Conservation (phyloP, 495 filamentous ascomycete species). For the Trichoderma orchidacearum region DNA sequence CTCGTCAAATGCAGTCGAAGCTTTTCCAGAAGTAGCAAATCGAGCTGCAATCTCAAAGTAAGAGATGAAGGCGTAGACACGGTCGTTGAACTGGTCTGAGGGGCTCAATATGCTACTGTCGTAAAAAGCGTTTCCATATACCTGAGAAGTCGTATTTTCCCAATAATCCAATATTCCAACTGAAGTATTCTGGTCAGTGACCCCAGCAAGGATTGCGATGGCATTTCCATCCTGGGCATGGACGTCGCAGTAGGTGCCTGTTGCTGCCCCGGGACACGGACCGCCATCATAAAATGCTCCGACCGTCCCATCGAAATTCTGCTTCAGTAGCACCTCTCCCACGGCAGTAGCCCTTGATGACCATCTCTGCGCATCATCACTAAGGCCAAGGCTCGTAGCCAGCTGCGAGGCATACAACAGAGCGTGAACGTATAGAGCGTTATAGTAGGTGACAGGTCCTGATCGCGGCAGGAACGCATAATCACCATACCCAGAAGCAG, state of each 20-base stretch:
- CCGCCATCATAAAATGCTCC: slow-evolving; percentile 26
- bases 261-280: background rate
- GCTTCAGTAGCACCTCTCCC: slow-evolving; percentile 14
- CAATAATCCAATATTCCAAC: slow-evolving; percentile 20
- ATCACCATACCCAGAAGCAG: slow-evolving; percentile 24
- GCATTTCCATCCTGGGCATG: slow-evolving; percentile 36
- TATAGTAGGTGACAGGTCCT: slow-evolving; percentile 33
- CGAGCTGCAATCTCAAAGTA: slow-evolving; percentile 34
- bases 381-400: slow-evolving; percentile 14
- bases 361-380: slow-evolving; percentile 22
- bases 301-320: slow-evolving; percentile 19
- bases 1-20: slow-evolving; percentile 22
- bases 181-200: slow-evolving; percentile 15
- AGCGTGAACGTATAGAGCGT: slow-evolving; percentile 31
- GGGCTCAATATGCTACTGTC: slow-evolving; percentile 21
- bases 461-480: slow-evolving; percentile 33
- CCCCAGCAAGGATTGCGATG: slow-evolving; percentile 23
- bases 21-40: slow-evolving; percentile 15
- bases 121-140: slow-evolving; percentile 34
- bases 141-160: slow-evolving; percentile 10
- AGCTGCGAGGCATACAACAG: slow-evolving; percentile 25
- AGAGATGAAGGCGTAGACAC: slow-evolving; percentile 37
- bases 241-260: slow-evolving; percentile 10
- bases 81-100: slow-evolving; percentile 16
- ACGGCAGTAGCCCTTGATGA: slow-evolving; percentile 15